Conservation (phyloP, 768 basidiomycete genomes). For the Boletus patriciae region DNA sequence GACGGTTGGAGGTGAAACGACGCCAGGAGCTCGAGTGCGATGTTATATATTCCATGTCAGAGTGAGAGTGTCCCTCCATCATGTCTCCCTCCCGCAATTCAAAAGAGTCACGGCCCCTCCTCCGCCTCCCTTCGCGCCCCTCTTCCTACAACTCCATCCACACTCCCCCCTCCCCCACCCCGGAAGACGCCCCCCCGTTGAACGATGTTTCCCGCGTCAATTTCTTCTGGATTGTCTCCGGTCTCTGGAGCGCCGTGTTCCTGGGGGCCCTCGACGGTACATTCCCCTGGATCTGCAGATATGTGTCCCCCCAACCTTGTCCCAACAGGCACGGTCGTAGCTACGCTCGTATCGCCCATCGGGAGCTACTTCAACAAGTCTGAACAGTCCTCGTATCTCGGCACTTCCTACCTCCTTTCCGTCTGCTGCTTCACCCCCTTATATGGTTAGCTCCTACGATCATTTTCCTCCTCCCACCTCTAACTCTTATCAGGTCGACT, state of each 20-base stretch:
- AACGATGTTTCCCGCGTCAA: constrained; percentile 54
- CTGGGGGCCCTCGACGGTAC: constrained; percentile 83
- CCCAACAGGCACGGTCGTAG: constrained; percentile 71
- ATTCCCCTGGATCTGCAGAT: constrained; percentile 19
- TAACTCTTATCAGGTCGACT: constrained; percentile 59
- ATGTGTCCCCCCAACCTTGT: background rate
- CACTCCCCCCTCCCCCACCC: constrained; percentile 30
- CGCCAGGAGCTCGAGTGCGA: constrained; percentile 7
- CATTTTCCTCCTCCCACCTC: background rate
- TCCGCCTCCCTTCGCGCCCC: constrained; percentile 33
- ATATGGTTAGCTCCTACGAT: constrained; percentile 56
- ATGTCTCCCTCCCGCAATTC: constrained; percentile 37
- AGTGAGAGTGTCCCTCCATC: constrained; percentile 1
- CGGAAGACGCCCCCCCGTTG: constrained; percentile 32
- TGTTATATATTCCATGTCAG: constrained; percentile 25
- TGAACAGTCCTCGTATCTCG: constrained; percentile 82
- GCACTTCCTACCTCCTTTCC: constrained; percentile 83
- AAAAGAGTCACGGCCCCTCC: constrained; percentile 57
- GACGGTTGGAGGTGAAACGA: constrained; percentile 18
- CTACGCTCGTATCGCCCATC: constrained; percentile 80
- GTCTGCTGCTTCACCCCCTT: constrained; percentile 90
- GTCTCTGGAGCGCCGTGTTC: constrained; percentile 81
- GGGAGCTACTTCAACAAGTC: constrained; percentile 82
- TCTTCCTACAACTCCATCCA: constrained; percentile 49
- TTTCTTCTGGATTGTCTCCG: constrained; percentile 69